Evolutionary conservation across 352 stramenopile genomes (phyloP), one percentile per base, ranked within the genome.

Genomic region (Pythium volutum): DNA sequence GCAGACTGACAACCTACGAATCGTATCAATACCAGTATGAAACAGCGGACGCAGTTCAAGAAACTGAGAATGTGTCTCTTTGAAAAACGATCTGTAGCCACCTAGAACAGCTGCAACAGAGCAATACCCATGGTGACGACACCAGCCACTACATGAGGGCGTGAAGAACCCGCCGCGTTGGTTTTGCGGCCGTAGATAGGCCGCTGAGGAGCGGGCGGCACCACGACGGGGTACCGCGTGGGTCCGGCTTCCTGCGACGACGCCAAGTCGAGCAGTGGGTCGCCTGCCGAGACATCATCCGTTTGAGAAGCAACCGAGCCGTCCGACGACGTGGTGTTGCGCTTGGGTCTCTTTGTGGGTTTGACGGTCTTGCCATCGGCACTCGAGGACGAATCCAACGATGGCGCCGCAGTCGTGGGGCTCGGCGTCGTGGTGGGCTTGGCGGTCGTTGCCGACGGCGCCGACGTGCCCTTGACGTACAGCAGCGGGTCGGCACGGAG

Each of bases 351-450:
- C 39, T 42, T 51, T 25, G 26, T 18, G 18, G 38, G 23, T 18
- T 38, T 42, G 34, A 22, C n/a, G 23, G 34, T 23, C 25, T 49
- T 16, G 26, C 41, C 31, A 14, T 46, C 31, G 18, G 7, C 27
- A 20, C 36, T 50, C 27, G 34, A 52, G 5, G 54, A 61, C 10
- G 42, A 39, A 7, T 36, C 46, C 39, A 16, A 43, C 2, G 58
- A 31, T 2, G 49, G 20, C 20, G 26, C 47, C 9, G 58, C 48
- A 0, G 58, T n/a, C 20, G 38, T 46, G 1, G 46, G 51, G 18
- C 25, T 42, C 12, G 55, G 39, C 10, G 53, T 54, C 55, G 51
- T 50, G 53, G 55, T 62, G 16, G 55, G 50, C 34, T 60, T 66
- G 36, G 51, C 27, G 12, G 50, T 59, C 10, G 59, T 60, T 10